These are phyloP conservation scores for Colletotrichum tamarilloi DNA, from an alignment of 2,329 filamentous ascomycete genomes.

Conservation along the genomic window DNA sequence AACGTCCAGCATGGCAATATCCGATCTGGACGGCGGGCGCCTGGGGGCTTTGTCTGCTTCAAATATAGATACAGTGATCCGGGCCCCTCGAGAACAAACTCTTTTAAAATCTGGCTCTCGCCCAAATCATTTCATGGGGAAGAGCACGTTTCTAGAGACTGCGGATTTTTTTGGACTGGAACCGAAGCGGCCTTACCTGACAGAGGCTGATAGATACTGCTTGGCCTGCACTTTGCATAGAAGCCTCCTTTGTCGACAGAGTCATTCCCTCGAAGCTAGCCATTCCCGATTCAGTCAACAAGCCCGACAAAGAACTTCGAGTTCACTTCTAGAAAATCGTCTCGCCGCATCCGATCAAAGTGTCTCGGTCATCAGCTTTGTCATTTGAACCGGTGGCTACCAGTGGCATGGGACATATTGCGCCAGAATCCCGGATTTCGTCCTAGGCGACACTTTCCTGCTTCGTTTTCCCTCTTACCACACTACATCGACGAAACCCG, in stretches of 20 bases:
- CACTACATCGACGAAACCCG: neutral
- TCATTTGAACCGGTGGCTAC: constrained; percentile 24
- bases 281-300: constrained; percentile 24
- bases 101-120: neutral
- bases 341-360: constrained; percentile 21
- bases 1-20: neutral
- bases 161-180: neutral
- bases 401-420: constrained; percentile 34
- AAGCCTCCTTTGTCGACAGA: constrained; percentile 25
- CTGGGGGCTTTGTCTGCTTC: neutral
- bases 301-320: constrained; percentile 24
- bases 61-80: neutral
- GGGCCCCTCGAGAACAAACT: neutral
- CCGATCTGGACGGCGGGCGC: neutral
- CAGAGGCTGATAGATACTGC: constrained; percentile 3
- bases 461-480: neutral
- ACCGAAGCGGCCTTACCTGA: constrained; percentile 9
- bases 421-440: constrained; percentile 26
- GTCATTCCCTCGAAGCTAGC: constrained; percentile 21
- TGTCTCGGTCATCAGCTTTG: constrained; percentile 26
- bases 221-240: constrained; percentile 6
- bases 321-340: constrained; percentile 27
- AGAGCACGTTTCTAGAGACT: neutral
- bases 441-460: constrained; percentile 9
- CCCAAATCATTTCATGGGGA: neutral